Evolutionary conservation across 441 rosid species (phyloP).

Genomic region (Manihot esculenta): DNA sequence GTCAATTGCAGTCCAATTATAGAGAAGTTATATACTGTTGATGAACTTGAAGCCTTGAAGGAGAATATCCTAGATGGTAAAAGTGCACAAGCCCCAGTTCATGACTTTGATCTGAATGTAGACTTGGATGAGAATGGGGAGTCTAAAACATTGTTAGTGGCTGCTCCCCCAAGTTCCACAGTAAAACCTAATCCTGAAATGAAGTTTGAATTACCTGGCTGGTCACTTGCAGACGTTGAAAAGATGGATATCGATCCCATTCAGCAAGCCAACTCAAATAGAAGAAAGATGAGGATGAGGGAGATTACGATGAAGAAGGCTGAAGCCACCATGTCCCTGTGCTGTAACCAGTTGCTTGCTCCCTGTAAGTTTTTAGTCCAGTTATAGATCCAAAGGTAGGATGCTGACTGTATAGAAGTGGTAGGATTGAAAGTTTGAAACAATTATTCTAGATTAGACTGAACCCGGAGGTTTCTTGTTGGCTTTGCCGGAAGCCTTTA

Average conservation of each 20-base stretch:
- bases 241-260: slow-evolving; percentile 42
- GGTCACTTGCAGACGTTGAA: slow-evolving; percentile 38
- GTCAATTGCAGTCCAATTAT: no score
- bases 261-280: slow-evolving; percentile 28
- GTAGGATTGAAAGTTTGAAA: not conserved
- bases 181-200: slow-evolving; percentile 20
- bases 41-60: no score
- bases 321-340: slow-evolving; percentile 10
- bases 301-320: slow-evolving; percentile 82
- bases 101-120: slow-evolving; percentile 55
- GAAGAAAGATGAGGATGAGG: slow-evolving; percentile 61
- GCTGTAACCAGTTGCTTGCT: not conserved
- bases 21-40: no score
- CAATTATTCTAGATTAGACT: not conserved
- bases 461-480: not conserved
- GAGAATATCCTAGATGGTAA: not conserved
- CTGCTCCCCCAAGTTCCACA: not conserved
- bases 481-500: not conserved
- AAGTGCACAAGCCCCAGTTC: slow-evolving; percentile 26
- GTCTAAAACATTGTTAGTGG: not conserved
- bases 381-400: slow-evolving; percentile 1
- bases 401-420: not conserved
- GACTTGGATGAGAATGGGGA: slow-evolving; percentile 58
- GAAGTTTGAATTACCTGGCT: slow-evolving; percentile 35
- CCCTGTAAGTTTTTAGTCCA: not conserved